These are phyloP conservation scores for Gloeopeniophorella convolvens DNA, from an alignment of 768 basidiomycete genomes.

Conservation along the genomic window DNA sequence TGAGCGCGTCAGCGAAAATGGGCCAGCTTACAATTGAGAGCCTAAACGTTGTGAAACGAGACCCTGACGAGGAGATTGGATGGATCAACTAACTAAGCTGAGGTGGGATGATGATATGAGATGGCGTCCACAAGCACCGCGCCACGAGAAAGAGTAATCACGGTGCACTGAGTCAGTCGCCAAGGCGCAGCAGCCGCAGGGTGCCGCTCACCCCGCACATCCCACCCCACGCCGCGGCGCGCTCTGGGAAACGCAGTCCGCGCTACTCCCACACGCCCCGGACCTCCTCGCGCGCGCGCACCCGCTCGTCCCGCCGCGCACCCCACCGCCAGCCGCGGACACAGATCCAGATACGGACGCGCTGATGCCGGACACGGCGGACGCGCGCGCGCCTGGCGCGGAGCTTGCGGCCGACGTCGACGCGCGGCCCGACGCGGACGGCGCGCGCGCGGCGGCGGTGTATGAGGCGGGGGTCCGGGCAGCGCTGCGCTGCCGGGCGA, in stretches of 20 bases:
- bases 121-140: conserved; percentile 33
- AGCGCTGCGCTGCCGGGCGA: neutral
- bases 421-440: conserved; percentile 33
- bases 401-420: conserved; percentile 46
- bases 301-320: conserved; percentile 20
- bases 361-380: conserved; percentile 28
- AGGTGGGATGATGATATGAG: conserved; percentile 84
- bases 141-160: conserved; percentile 19
- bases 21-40: no score
- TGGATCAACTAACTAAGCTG: no score
- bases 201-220: neutral
- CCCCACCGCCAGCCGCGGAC: neutral
- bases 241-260: conserved; percentile 28
- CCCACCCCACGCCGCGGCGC: neutral
- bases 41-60: no score
- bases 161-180: conserved; percentile 20
- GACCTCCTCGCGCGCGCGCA: conserved; percentile 16
- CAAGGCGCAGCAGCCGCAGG: neutral
- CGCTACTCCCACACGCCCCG: conserved; percentile 33
- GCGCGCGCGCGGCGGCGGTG: conserved; percentile 27
- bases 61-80: no score
- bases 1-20: no score
- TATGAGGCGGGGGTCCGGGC: conserved; percentile 42
- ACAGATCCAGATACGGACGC: neutral
- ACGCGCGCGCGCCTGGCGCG: conserved; percentile 31